phyloP scores from a whole-genome alignment of 768 basidiomycete genomes.

The Podaxis mareebaensis region DNA sequence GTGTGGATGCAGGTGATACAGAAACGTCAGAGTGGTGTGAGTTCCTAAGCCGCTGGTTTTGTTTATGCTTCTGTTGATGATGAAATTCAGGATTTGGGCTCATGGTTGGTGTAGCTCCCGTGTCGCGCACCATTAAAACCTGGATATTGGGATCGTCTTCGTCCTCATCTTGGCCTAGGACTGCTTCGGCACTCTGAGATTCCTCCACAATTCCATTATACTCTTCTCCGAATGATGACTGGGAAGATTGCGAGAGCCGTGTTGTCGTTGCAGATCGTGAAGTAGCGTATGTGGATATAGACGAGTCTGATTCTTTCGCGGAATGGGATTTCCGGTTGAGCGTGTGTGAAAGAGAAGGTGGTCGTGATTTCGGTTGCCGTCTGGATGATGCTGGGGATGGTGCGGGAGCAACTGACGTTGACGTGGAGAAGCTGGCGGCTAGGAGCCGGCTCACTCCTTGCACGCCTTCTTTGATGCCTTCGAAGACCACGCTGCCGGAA shows the following conservation, averaged over 20 bases:
- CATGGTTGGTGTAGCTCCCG: slow-evolving; percentile 50
- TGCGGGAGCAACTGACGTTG: slow-evolving; percentile 10
- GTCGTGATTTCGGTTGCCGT: slow-evolving; percentile 8
- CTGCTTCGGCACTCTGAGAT: background rate
- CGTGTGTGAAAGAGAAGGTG: slow-evolving; percentile 22
- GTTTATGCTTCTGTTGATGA: slow-evolving; percentile 27
- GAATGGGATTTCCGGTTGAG: slow-evolving; percentile 24
- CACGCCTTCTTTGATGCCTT: slow-evolving; percentile 67
- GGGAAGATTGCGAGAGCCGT: slow-evolving; percentile 46
- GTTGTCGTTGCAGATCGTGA: slow-evolving; percentile 22
- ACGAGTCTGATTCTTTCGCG: slow-evolving; percentile 31
- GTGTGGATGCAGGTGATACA: background rate
- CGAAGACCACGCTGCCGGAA: slow-evolving; percentile 31
- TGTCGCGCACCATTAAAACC: slow-evolving; percentile 46
- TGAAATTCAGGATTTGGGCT: slow-evolving; percentile 50
- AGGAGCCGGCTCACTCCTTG: slow-evolving; percentile 59
- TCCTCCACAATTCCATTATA: background rate
- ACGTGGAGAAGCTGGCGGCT: slow-evolving; percentile 39
- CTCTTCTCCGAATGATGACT: slow-evolving; percentile 45
- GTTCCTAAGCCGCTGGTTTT: slow-evolving; percentile 11
- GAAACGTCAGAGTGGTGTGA: background rate
- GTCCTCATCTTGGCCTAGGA: slow-evolving; percentile 17
- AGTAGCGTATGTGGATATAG: slow-evolving; percentile 26
- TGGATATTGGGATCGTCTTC: slow-evolving; percentile 25
- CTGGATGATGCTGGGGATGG: background rate